Percentiles rank a stretch among this genome's conserved stretches.
Evolutionary conservation across 805 yeast genomes (phyloP).

Genomic region (Metschnikowia peoriensis): DNA sequence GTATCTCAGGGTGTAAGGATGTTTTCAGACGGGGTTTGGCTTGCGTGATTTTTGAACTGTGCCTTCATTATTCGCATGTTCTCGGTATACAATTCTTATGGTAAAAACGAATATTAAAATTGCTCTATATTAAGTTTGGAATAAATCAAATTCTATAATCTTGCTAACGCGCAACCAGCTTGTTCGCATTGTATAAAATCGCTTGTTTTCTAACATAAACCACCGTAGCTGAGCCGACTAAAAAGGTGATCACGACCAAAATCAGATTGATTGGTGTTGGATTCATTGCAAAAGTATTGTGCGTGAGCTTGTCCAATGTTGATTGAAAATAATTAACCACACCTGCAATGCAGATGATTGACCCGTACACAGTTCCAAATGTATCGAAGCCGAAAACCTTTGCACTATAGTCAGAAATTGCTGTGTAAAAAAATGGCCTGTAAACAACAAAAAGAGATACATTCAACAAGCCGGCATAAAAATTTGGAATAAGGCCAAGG

Average conservation of each 20-base stretch:
- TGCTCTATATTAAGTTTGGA: too few species aligned
- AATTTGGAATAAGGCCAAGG: slow-evolving; percentile 45
- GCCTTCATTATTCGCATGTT: too few species aligned
- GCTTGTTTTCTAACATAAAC: slow-evolving; percentile 32
- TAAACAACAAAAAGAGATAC: slow-evolving; percentile 49
- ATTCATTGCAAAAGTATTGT: slow-evolving; percentile 51
- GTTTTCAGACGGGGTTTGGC: not conserved
- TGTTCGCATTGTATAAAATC: not conserved
- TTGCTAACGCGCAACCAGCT: not conserved
- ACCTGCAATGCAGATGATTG: slow-evolving; percentile 54
- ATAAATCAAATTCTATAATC: too few species aligned
- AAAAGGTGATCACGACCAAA: slow-evolving; percentile 37
- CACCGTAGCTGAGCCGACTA: slow-evolving; percentile 45
- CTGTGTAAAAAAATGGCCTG: slow-evolving; percentile 60
- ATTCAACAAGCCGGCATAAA: slow-evolving; percentile 42
- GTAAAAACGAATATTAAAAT: too few species aligned
- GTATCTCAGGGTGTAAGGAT: not conserved
- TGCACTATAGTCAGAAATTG: slow-evolving; percentile 56
- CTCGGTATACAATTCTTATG: too few species aligned
- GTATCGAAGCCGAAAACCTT: slow-evolving; percentile 64
- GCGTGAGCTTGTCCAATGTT: slow-evolving; percentile 48
- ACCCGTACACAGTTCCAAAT: slow-evolving; percentile 59
- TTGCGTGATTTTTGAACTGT: not conserved
- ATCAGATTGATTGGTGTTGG: slow-evolving; percentile 50
- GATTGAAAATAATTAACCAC: slow-evolving; percentile 48